Base-by-base conservation (phyloP, 169 alveolate genomes). In the Eimeria acervulina region DNA sequence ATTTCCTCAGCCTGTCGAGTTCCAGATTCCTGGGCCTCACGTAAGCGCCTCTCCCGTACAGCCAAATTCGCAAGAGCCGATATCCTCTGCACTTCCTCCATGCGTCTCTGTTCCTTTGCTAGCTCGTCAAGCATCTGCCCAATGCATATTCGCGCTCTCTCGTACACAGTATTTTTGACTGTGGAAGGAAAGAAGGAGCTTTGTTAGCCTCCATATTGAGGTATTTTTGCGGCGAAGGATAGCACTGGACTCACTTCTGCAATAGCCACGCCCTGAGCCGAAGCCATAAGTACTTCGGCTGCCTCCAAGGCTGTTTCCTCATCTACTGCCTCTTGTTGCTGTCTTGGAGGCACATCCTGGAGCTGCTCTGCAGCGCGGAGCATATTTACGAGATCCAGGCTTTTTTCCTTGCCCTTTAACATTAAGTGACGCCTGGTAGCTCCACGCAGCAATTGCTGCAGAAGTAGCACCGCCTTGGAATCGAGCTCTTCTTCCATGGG, bases 21-120 rank as follows among this genome's bases (percentile, higher is more conserved):
- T 44, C 99, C 99, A 87, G 98, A 97, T 97, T 99, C 99, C 95
- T 98, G 98, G 17, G 98, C 98, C 98, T 99, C 99, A 92, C 99
- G 98, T 78, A 97, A 97, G 94, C 99, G 97, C 80, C 99, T 98
- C 90, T 98, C 99, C 95, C 98, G 97, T 96, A 98, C 99, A n/a
- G 99, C 99, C 91, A 98, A 89, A 96, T 97, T 97, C 28, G 98
- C 99, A 98, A 98, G 98, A 28, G 98, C 98, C 63, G 98, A 98
- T 19, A 98, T 98, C 94, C 98, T 97, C 95, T 98, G 97, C 88
- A 89, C 95, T 80, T 87, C 93, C 70, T 95, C 94, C 81, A 92
- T 47, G 80, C 93, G 90, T 40, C 98, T 97, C n/a, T 98, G 97
- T 95, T 98, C 99, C 96, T 98, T 99, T 61, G 99, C 97, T 74